Evolutionary conservation across 2,329 filamentous ascomycete genomes (phyloP).

Genomic region (Clonostachys solani): DNA sequence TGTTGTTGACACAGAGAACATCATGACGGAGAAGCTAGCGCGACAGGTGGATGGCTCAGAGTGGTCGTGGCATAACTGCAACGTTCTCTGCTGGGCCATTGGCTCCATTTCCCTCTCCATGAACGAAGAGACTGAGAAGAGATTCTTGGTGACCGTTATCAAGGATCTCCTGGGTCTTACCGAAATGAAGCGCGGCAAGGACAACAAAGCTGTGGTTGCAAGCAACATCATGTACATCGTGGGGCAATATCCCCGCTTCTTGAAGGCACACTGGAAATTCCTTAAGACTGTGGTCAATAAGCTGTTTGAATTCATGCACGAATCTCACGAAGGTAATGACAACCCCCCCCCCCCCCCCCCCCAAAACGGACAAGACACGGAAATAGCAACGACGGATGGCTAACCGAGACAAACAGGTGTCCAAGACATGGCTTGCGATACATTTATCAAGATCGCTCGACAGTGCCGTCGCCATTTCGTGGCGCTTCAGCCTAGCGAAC

Average conservation of each 20-base stretch:
- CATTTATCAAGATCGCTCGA: slow-evolving; percentile 98
- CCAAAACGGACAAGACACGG: too few relatives aligned
- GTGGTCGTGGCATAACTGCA: slow-evolving; percentile 99
- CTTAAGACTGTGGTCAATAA: slow-evolving; percentile 99
- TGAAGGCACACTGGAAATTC: slow-evolving; percentile 99
- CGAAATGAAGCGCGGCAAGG: slow-evolving; percentile 98
- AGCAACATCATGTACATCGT: slow-evolving; percentile 99
- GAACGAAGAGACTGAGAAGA: slow-evolving; percentile 99
- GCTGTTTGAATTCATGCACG: slow-evolving; percentile 99
- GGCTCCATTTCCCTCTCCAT: slow-evolving; percentile 97
- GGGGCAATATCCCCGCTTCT: slow-evolving; percentile 93
- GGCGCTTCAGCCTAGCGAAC: slow-evolving; percentile 88
- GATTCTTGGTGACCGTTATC: slow-evolving; percentile 96
- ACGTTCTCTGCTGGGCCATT: slow-evolving; percentile 98
- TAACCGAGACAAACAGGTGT: slow-evolving; percentile 53
- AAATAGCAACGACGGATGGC: neutral
- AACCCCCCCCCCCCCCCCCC: too few relatives aligned
- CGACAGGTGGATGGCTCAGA: slow-evolving; percentile 92
- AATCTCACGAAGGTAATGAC: slow-evolving; percentile 82
- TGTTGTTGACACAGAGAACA: slow-evolving; percentile 94
- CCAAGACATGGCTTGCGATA: slow-evolving; percentile 99
- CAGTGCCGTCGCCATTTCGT: slow-evolving; percentile 98
- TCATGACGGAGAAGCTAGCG: slow-evolving; percentile 98
- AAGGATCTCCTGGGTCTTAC: slow-evolving; percentile 96
- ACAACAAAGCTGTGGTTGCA: slow-evolving; percentile 98